Evolutionary conservation across 331 rosid species (phyloP), one percentile per base, ranked within the genome.

Genomic region (Phaseolus coccineus): DNA sequence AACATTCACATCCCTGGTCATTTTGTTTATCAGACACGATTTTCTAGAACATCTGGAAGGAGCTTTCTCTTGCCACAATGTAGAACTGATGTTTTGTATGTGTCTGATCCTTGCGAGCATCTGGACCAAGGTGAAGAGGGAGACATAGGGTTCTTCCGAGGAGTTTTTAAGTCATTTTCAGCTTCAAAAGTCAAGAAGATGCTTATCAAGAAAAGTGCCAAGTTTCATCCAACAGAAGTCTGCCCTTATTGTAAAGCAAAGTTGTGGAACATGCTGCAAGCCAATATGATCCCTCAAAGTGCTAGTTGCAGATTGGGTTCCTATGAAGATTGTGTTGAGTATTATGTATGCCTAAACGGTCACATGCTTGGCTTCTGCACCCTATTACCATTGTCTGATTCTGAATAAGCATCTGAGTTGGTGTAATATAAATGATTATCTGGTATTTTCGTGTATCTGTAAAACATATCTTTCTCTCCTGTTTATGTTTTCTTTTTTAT

Each of bases 171-270:
- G 22, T 50, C 55, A 15, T 50, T 50, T 50, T 16, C 55, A 50
- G 1, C 55, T 50, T 50, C 55, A 15, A 50, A 50, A 22, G 55
- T 50, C 0, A 50, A 16, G 55, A 50, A 50, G 19, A 50, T 50
- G 55, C 55, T 50, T 50, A 50, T 50, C 5, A 50, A 50, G 22
- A 50, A 15, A 50, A 15, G 22, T 50, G 55, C 55, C 55, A 50
- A 50, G 55, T 16, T 50, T 8, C 98, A 95, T 90, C 93, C 94
- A 2, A 95, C 91, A 5, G 98, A 95, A 86, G 90, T 95, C 59
- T 95, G 99, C 84, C 97, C 99, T 22, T 95, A 91, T 80, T 95
- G 99, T 59, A 95, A 90, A 87, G 98, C 99, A 3, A 95, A 90
- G 88, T 52, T 93, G 79, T 95, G 99, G 99, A 95, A 89, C 90